Evolutionary conservation across 352 stramenopile genomes (phyloP), one percentile per base, ranked within the genome.

Genomic region (Globisporangium echinulatum): DNA sequence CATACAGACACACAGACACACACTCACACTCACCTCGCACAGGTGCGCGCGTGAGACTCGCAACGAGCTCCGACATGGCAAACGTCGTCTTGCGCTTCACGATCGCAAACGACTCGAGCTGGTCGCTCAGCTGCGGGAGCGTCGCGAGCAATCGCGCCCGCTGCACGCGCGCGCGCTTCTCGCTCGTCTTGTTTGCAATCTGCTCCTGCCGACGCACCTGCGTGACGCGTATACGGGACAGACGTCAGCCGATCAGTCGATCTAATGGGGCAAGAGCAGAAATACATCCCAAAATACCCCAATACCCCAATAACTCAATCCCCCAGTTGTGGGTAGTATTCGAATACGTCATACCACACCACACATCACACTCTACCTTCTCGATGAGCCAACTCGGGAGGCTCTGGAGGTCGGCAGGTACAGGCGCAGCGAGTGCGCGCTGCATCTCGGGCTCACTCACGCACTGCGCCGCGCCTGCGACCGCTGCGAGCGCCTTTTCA

Each of bases 381-480:
- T 85, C 71, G 38, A 93, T 75, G 37, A 93, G 81, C 83, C 81
- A 91, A n/a, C 68, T 65, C 7, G 83, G 83, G 5, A 93, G 60
- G n/a, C 69, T 75, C 64, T 89, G 69, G 15, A 93, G 64, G 43
- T 91, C 76, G 38, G 74, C 64, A 0, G 83, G 84, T 39, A 93
- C 70, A 2, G 84, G 84, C 55, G 80, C 84, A 1, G 69, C 76
- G 4, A 93, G 68, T 33, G 63, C 79, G 10, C 72, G 58, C 19
- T 66, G 56, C 54, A 85, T 49, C 44, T 87, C 74, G 44, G 69
- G 63, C 10, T 76, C 54, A 13, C 15, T 61, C 13, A 56, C 48
- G n/a, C 37, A 33, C 25, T 48, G 50, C 9, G 60, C 49, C 14
- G 15, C 25, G 7, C 58, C 54, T 5, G 56, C 55, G 39, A 71